Base-by-base conservation (phyloP, 345 rosid genomes). In the Arabidopsis arenosa region DNA sequence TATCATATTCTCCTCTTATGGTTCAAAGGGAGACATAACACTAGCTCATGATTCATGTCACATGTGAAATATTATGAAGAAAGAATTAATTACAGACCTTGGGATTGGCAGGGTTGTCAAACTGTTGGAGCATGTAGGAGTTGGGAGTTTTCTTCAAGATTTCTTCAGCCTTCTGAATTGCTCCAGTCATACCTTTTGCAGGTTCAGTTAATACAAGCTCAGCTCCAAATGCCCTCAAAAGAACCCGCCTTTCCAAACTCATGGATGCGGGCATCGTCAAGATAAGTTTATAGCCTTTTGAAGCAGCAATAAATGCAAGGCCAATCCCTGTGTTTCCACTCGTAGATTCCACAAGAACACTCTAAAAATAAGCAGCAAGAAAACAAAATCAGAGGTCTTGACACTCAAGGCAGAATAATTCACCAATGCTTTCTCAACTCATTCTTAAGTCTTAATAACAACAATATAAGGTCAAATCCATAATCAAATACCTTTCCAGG, bases 291-390 rank as follows among this genome's bases (percentile, higher is more conserved):
- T 90, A 92, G 35, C 97, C 93, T 70, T 84, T 95, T 32, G 90
- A 80, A 61, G 99, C 96, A 77, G 97, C 96, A 43, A 92, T 88
- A 59, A 87, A 85, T 18, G 98, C 96, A 74, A 93, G 87, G 59
- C 94, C 98, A 18, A 93, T 93, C 77, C 97, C 97, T 5, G 99
- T 95, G 80, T 95, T 90, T 72, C 99, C 97, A 81, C 97, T 88
- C 1, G 97, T 95, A 45, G 93, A 87, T 85, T 95, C 99, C 70
- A 92, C 84, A 41, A 95, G 91, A 75, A 89, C 77, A 71, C 88
- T 90, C 97, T 92, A 68, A 2, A 61, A 2, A 62, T 10, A 7
- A 8, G 41, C 32, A 53, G 10, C 55, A 43, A 26, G 8, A 9
- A 35, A 12, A 61, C 2, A 9, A 17, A 39, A 43, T 68, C 30